A percentile compares a stretch with the other conserved stretches of the same genome.
Conservation (phyloP, 2,329 filamentous ascomycete species). For the Septoria linicola region DNA sequence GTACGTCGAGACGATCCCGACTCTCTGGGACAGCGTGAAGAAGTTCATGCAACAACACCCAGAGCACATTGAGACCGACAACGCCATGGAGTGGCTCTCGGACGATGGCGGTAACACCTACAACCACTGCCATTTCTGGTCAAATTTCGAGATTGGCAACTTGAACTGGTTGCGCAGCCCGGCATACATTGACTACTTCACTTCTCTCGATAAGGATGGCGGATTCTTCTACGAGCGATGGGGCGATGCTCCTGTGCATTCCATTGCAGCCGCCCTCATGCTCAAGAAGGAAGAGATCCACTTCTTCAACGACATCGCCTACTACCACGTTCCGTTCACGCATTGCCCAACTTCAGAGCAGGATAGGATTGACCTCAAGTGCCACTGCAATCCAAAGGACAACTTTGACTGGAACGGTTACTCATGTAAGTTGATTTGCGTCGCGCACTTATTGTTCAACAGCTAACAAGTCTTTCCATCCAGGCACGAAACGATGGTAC, state of each 20-base stretch:
- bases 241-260: conserved; percentile 97
- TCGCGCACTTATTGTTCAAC: not conserved
- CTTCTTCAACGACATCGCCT: conserved; percentile 98
- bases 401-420: conserved; percentile 99
- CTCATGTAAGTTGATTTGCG: conserved; percentile 67
- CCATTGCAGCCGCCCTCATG: conserved; percentile 86
- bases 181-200: conserved; percentile 87
- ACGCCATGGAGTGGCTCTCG: conserved; percentile 87
- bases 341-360: conserved; percentile 94
- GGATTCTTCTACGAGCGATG: conserved; percentile 99
- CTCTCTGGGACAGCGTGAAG: conserved; percentile 92
- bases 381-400: conserved; percentile 90
- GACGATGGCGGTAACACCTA: conserved; percentile 89
- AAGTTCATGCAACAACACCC: conserved; percentile 90
- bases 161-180: conserved; percentile 89
- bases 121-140: conserved; percentile 99
- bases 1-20: conserved; percentile 93
- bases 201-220: conserved; percentile 80
- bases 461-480: conserved; percentile 5
- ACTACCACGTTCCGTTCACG: conserved; percentile 96
- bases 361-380: conserved; percentile 77
- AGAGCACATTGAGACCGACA: conserved; percentile 78
- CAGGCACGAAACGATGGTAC: conserved; percentile 82
- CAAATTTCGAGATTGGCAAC: conserved; percentile 96
- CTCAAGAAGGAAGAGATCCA: conserved; percentile 92